Evolutionary conservation across 495 filamentous ascomycete species (phyloP).

Genomic region (Pseudotulostoma volvatum): DNA sequence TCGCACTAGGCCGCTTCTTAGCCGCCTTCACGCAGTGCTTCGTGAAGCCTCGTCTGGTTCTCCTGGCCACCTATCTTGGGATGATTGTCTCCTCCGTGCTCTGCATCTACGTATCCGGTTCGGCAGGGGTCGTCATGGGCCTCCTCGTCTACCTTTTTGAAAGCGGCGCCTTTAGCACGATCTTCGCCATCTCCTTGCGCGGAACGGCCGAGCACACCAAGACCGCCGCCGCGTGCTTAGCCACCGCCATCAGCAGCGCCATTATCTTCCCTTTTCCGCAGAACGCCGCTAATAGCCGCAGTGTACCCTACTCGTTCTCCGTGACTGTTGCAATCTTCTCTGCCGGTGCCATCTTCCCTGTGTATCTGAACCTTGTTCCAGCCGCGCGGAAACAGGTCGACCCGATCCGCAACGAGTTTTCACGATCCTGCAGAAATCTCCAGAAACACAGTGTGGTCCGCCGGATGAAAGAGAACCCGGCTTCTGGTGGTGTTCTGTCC

Average conservation of each 20-base stretch:
- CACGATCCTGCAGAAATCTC: constrained; percentile 8
- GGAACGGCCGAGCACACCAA: constrained; percentile 47
- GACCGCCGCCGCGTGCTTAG: constrained; percentile 34
- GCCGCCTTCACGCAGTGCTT: constrained; percentile 37
- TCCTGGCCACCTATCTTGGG: constrained; percentile 38
- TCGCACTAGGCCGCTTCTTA: constrained; percentile 46
- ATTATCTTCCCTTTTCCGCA: constrained; percentile 39
- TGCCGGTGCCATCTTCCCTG: constrained; percentile 39
- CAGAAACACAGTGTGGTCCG: constrained; percentile 6
- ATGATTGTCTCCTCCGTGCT: constrained; percentile 38
- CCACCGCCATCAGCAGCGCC: constrained; percentile 41
- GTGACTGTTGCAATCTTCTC: constrained; percentile 43
- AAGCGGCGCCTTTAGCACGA: constrained; percentile 42
- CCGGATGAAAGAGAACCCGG: constrained; percentile 21
- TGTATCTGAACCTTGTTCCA: constrained; percentile 40
- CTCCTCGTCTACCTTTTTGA: constrained; percentile 46
- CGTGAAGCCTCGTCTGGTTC: constrained; percentile 46
- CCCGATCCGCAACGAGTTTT: constrained; percentile 32
- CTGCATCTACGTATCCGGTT: constrained; percentile 35
- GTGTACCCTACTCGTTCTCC: constrained; percentile 34
- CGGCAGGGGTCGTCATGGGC: constrained; percentile 30
- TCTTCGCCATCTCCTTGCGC: constrained; percentile 43
- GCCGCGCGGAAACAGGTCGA: constrained; percentile 46
- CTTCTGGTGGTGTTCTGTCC: constrained; percentile 22
- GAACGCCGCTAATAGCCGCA: constrained; percentile 22